Evolutionary conservation across 2,329 filamentous ascomycete species (phyloP).

Genomic region (Xylariaceae sp.): DNA sequence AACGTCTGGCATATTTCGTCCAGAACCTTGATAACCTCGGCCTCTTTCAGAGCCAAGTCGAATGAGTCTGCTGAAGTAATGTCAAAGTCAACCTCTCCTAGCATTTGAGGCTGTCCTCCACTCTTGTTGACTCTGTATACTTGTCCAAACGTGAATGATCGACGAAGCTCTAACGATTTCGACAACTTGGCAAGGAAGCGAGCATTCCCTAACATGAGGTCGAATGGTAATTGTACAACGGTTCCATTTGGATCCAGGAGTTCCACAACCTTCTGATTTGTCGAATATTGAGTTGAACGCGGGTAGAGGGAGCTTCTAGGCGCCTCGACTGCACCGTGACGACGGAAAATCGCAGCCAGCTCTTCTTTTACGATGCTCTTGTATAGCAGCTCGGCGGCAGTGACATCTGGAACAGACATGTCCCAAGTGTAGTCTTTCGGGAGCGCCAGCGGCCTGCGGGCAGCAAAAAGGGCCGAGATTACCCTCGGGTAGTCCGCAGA

Average conservation of each 20-base stretch:
- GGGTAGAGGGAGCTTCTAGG: slow-evolving; percentile 76
- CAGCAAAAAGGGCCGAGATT: slow-evolving; percentile 78
- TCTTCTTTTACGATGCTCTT: slow-evolving; percentile 72
- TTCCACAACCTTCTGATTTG: slow-evolving; percentile 65
- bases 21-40: slow-evolving; percentile 88
- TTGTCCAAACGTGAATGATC: slow-evolving; percentile 81
- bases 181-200: slow-evolving; percentile 73
- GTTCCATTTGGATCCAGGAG: slow-evolving; percentile 80
- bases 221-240: slow-evolving; percentile 90
- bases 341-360: slow-evolving; percentile 75
- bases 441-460: slow-evolving; percentile 60
- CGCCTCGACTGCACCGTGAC: slow-evolving; percentile 84
- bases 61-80: slow-evolving; percentile 81
- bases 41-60: slow-evolving; percentile 85
- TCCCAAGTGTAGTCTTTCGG: slow-evolving; percentile 82
- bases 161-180: slow-evolving; percentile 61
- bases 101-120: slow-evolving; percentile 77
- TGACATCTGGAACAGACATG: slow-evolving; percentile 56
- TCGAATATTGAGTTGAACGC: slow-evolving; percentile 73
- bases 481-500: slow-evolving; percentile 90
- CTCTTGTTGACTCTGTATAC: slow-evolving; percentile 79
- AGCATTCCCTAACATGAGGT: slow-evolving; percentile 86
- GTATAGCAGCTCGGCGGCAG: slow-evolving; percentile 62
- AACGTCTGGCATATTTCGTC: slow-evolving; percentile 86
- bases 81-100: slow-evolving; percentile 93